Evolutionary conservation across 345 rosid species (phyloP), one percentile per base, ranked within the genome.

Genomic region (Excoecaria agallocha): DNA sequence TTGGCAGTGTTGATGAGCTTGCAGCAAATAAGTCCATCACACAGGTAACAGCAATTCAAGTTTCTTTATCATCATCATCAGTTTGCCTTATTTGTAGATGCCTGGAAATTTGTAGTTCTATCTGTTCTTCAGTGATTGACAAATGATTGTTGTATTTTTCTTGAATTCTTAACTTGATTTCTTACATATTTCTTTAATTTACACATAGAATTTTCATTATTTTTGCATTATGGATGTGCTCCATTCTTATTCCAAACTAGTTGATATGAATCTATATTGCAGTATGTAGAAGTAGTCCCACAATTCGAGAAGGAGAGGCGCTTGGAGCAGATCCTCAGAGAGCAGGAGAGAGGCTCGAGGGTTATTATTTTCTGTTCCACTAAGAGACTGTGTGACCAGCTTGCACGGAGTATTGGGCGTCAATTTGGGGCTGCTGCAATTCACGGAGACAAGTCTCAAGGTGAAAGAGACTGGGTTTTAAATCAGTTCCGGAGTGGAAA

Each of bases 1-100:
- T 95, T 74, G 99, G 98, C 78, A 91, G 82, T 60, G 99, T 91
- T 59, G 98, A 94, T 77, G 98, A 91, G 84, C 91, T 95, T 80
- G 96, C 88, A 71, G 99, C 97, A 56, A 95, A 95, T 86, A 95
- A 93, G 85, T 75, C 99, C 48, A 95, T 95, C 76, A 95, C 99
- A 4, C 99, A 95, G 96, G 98, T 95, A 76, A 51, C 10, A 45
- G 8, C 3, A 16, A 22, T 30, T 0, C 30, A 30, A 30, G 2
- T 30, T 30, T 30, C 30, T 30, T 1, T 30, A 30, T 30, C 2
- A 30, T 30, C 2, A 30, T 30, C n/a, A n/a, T n/a, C n/a, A 12
- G 38, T 49, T 39, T 22, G 5, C 12, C 24, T 22, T 61, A 61
- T 37, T 41, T 1, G 8, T 24, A 25, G 49, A 24, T 4, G 8